phyloP scores from a whole-genome alignment of 306 rosid species.

The Erythrophleum fordii region DNA sequence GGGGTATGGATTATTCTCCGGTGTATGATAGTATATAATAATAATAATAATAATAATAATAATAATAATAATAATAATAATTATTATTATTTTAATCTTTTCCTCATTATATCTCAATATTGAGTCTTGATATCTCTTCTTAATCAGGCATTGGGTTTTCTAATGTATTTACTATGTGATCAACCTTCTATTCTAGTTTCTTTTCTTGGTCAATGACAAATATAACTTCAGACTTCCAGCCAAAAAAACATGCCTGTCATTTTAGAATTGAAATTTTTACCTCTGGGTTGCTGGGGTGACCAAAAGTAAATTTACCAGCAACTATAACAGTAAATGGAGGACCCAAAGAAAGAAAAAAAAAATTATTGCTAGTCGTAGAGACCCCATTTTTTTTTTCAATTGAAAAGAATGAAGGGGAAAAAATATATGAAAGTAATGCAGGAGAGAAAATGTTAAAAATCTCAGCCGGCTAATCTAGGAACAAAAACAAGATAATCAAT shows the following conservation, averaged over 20 bases:
- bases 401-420: too few species aligned
- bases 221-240: not conserved
- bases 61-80: not conserved
- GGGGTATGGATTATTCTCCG: conserved; percentile 50
- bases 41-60: not conserved
- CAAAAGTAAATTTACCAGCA: too few species aligned
- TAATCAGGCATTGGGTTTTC: not conserved
- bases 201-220: not conserved
- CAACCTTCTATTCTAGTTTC: not conserved
- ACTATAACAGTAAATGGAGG: too few species aligned
- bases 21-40: not conserved
- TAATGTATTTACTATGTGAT: not conserved
- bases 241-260: not conserved
- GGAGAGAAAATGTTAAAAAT: conserved; percentile 21
- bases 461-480: not conserved
- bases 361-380: too few species aligned
- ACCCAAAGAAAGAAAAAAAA: too few species aligned
- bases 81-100: not conserved
- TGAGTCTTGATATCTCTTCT: conserved; percentile 5
- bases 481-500: too few species aligned
- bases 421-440: not conserved
- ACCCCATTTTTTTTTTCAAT: too few species aligned
- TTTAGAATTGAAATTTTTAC: not conserved
- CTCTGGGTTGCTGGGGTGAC: too few species aligned
- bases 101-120: conserved; percentile 7